Base-by-base conservation (phyloP, 306 rosid species). In the Argentina anserina region DNA sequence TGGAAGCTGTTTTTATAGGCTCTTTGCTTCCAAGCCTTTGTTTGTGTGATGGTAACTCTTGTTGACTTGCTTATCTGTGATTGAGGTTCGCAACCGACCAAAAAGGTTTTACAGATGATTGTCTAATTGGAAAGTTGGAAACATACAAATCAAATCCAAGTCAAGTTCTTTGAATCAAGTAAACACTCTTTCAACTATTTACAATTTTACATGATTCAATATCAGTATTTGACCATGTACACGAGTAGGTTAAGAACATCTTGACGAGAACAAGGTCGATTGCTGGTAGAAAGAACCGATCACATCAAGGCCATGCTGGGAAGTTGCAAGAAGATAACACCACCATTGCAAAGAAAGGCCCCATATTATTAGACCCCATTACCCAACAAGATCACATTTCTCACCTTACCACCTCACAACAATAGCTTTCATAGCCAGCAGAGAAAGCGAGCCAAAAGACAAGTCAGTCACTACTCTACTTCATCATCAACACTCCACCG, bases 381-480 rank as follows among this genome's bases (percentile, higher is more conserved):
- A 55, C 6, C 31, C 31, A 25, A 23, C 61, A n/a, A n/a, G 17
- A 55, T 7, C 61, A 21, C 33, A 21, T 55, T 55, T 12, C 59
- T n/a, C 31, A 12, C 9, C 21, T 59, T 31, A 59, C 37, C 64
- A 59, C 67, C 9, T 61, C 43, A 33, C 67, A 1, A n/a, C n/a
- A n/a, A n/a, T 62, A 14, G 67, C 43, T 62, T 34, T 34, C 67
- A 34, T 34, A 34, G 42, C 26, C 67, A 62, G 67, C 65, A 17
- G 15, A 62, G 25, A 62, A 62, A 33, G 67, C 43, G 39, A 60
- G 39, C 12, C 40, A 14, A 29, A 33, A 17, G 66, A 61, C 66
- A 61, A 61, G 42, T 61, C 43, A 18, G 14, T 62, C 67, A 17
- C 67, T 34, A 9, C 21, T 29, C 67, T 34, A 9, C 21, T 29